Conservation (phyloP, 1,139 yeast species). For the Hemisphaericaspora lyxosophila region DNA sequence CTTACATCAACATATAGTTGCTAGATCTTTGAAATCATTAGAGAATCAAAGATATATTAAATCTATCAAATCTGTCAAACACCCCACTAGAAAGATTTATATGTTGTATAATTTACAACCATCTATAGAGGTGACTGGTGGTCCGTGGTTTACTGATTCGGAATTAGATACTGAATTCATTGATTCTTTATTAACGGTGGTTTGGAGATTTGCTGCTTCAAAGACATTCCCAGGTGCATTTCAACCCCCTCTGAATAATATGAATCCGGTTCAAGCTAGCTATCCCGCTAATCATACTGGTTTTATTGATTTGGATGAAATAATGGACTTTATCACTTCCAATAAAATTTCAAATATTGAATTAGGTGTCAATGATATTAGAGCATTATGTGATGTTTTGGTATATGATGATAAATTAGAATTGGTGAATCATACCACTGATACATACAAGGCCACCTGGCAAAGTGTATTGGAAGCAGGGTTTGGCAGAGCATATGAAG, state of each 20-base stretch:
- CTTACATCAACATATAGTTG: slow-evolving; percentile 88
- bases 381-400: slow-evolving; percentile 83
- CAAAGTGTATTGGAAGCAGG: slow-evolving; percentile 64
- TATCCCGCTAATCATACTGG: slow-evolving; percentile 59
- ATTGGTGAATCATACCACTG: slow-evolving; percentile 45
- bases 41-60: slow-evolving; percentile 86
- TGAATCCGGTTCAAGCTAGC: slow-evolving; percentile 33
- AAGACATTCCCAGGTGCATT: slow-evolving; percentile 76
- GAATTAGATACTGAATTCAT: slow-evolving; percentile 94
- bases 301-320: slow-evolving; percentile 68
- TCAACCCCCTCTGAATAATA: slow-evolving; percentile 28
- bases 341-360: slow-evolving; percentile 83
- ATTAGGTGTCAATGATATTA: slow-evolving; percentile 68
- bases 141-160: slow-evolving; percentile 98
- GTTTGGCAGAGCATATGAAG: slow-evolving; percentile 45
- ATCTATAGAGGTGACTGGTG: slow-evolving; percentile 94
- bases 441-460: slow-evolving; percentile 59
- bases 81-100: slow-evolving; percentile 94
- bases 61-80: slow-evolving; percentile 86
- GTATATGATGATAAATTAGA: slow-evolving; percentile 86
- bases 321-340: slow-evolving; percentile 71
- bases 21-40: slow-evolving; percentile 76
- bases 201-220: slow-evolving; percentile 83
- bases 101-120: slow-evolving; percentile 95
- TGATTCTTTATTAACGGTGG: slow-evolving; percentile 75